Evolutionary conservation across 345 rosid genomes (phyloP).

Genomic region (Hirschfeldia incana): DNA sequence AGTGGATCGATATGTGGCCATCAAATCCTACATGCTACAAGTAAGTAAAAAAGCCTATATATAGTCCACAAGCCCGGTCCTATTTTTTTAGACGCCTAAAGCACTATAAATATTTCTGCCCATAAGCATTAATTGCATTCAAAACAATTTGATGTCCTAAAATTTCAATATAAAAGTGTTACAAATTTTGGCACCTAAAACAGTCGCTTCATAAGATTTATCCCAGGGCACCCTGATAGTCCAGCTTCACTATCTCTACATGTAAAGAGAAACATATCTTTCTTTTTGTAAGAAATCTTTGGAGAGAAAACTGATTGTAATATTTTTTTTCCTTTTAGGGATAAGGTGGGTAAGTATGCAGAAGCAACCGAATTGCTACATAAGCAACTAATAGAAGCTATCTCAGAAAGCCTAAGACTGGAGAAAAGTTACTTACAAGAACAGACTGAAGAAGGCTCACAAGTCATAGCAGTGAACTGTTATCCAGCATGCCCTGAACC

Average conservation of each 20-base stretch:
- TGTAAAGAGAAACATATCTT: not conserved
- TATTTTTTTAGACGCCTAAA: too few relatives aligned
- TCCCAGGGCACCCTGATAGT: not conserved
- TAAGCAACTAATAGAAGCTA: slow-evolving; percentile 43
- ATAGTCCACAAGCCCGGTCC: not conserved
- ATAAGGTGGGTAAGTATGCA: slow-evolving; percentile 56
- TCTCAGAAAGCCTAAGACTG: slow-evolving; percentile 54
- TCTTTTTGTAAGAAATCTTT: not conserved
- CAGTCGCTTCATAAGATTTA: too few relatives aligned
- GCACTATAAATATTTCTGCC: too few relatives aligned
- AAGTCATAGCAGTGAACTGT: slow-evolving; percentile 59
- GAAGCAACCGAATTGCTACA: slow-evolving; percentile 48
- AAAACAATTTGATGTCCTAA: too few relatives aligned
- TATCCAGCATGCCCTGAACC: slow-evolving; percentile 65
- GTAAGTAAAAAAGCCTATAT: slow-evolving; percentile 32
- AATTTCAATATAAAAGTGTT: too few relatives aligned
- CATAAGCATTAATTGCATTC: too few relatives aligned
- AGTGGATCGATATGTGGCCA: slow-evolving; percentile 67
- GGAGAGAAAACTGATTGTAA: slow-evolving; percentile 4
- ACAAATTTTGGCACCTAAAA: too few relatives aligned
- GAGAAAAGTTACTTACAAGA: slow-evolving; percentile 44
- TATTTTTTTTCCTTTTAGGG: slow-evolving; percentile 36
- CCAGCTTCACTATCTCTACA: not conserved
- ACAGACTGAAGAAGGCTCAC: slow-evolving; percentile 53
- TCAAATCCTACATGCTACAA: slow-evolving; percentile 59